A percentile compares a stretch with the other conserved stretches of the same genome.
Conservation (phyloP, 176 grass and related monocot species). For the Oryza rufipogon region DNA sequence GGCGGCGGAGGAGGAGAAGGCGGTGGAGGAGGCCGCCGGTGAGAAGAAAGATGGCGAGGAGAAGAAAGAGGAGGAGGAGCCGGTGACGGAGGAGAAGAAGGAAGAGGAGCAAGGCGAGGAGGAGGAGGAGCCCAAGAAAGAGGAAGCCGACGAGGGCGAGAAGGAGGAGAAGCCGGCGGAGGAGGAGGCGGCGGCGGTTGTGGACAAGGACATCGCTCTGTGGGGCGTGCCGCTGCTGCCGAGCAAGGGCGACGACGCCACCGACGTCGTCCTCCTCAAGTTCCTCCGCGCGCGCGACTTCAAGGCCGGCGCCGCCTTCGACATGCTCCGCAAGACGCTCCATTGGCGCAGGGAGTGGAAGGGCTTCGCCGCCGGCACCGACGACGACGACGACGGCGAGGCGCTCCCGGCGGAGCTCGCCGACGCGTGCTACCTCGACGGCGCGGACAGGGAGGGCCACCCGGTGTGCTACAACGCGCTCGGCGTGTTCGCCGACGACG, state of each 20-base stretch:
- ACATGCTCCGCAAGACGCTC: slow-evolving; percentile 78
- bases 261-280: slow-evolving; percentile 87
- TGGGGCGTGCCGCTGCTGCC: slow-evolving; percentile 90
- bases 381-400: background rate
- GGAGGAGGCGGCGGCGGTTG: background rate
- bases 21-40: background rate
- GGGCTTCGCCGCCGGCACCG: slow-evolving; percentile 39
- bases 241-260: slow-evolving; percentile 71
- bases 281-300: slow-evolving; percentile 98
- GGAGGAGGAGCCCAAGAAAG: slow-evolving; percentile 23
- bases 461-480: slow-evolving; percentile 90
- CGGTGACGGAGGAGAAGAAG: slow-evolving; percentile 26
- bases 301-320: slow-evolving; percentile 87
- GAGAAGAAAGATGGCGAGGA: background rate
- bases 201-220: slow-evolving; percentile 61
- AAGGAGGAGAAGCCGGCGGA: background rate
- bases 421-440: slow-evolving; percentile 69
- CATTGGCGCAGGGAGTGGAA: slow-evolving; percentile 71
- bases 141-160: slow-evolving; percentile 4
- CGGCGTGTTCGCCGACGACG: slow-evolving; percentile 64
- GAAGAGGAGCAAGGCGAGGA: slow-evolving; percentile 16
- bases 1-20: slow-evolving; percentile 13
- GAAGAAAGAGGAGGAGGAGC: background rate
- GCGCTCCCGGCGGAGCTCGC: slow-evolving; percentile 46
- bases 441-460: slow-evolving; percentile 81